Conservation (phyloP, 371 early-diverging fungal species). For the Mortierella sp. region DNA sequence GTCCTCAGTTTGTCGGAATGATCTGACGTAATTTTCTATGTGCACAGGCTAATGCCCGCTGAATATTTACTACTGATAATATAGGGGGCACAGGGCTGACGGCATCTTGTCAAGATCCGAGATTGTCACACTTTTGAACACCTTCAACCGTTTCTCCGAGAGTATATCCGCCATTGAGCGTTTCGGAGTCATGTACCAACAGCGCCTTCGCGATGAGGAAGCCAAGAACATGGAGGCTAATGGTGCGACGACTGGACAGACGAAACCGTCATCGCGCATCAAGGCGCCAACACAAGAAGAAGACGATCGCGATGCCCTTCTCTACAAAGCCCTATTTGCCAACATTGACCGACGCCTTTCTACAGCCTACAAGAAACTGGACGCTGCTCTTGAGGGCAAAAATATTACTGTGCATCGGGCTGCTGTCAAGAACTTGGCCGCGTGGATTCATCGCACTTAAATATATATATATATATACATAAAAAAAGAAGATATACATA, state of each 20-base stretch:
- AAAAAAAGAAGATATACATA: neutral
- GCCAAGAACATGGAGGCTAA: neutral
- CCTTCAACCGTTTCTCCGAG: conserved; percentile 89
- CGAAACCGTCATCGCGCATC: conserved; percentile 9
- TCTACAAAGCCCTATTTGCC: conserved; percentile 28
- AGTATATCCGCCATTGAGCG: conserved; percentile 78
- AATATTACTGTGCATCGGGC: conserved; percentile 37
- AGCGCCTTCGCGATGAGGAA: conserved; percentile 31
- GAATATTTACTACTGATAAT: neutral
- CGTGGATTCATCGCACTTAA: conserved; percentile 24
- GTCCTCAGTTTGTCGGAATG: neutral
- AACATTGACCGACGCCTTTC: conserved; percentile 12
- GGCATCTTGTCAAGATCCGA: conserved; percentile 84
- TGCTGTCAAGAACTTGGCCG: conserved; percentile 21
- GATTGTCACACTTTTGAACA: conserved; percentile 94
- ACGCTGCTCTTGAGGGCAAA: conserved; percentile 24
- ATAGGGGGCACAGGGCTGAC: conserved; percentile 66
- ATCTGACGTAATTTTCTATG: no score
- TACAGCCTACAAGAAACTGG: conserved; percentile 18
- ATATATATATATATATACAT: no score
- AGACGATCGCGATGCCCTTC: conserved; percentile 24
- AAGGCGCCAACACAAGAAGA: conserved; percentile 30
- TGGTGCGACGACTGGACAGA: neutral
- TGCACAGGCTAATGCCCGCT: neutral
- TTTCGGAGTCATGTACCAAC: conserved; percentile 81